These are phyloP conservation scores for Circinella umbellata DNA, from an alignment of 371 early-diverging fungal genomes.

Conservation along the genomic window DNA sequence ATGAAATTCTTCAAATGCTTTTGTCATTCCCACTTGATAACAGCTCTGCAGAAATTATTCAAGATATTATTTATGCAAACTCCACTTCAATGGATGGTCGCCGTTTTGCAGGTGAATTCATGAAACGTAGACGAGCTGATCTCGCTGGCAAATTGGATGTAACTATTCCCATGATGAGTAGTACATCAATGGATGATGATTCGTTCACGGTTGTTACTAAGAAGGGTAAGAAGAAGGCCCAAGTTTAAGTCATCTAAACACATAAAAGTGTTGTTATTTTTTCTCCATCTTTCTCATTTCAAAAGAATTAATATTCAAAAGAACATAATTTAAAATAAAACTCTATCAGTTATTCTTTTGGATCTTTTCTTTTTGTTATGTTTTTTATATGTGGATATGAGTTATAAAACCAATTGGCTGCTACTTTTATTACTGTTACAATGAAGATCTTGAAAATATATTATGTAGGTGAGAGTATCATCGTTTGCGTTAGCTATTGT, in stretches of 20 bases:
- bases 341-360: no score
- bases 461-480: no score
- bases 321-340: no score
- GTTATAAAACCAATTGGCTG: no score
- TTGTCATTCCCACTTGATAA: slow-evolving; percentile 78
- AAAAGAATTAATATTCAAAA: no score
- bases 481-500: no score
- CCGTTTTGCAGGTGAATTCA: slow-evolving; percentile 82
- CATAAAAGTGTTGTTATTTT: no score
- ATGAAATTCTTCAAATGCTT: slow-evolving; percentile 81
- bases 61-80: slow-evolving; percentile 80
- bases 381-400: no score
- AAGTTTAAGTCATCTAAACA: slow-evolving; percentile 3
- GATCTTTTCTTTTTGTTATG: no score
- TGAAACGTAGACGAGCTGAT: slow-evolving; percentile 79
- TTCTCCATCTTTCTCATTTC: no score
- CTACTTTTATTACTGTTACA: no score
- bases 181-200: slow-evolving; percentile 25
- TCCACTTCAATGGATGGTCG: slow-evolving; percentile 77
- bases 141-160: slow-evolving; percentile 56
- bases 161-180: slow-evolving; percentile 29
- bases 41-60: slow-evolving; percentile 76
- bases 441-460: no score
- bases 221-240: slow-evolving; percentile 55
- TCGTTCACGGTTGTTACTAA: slow-evolving; percentile 63